Percentiles rank a stretch among this genome's conserved stretches.
Evolutionary conservation across 2,329 filamentous ascomycete species (phyloP).

Genomic region (Didymella arachidicola): DNA sequence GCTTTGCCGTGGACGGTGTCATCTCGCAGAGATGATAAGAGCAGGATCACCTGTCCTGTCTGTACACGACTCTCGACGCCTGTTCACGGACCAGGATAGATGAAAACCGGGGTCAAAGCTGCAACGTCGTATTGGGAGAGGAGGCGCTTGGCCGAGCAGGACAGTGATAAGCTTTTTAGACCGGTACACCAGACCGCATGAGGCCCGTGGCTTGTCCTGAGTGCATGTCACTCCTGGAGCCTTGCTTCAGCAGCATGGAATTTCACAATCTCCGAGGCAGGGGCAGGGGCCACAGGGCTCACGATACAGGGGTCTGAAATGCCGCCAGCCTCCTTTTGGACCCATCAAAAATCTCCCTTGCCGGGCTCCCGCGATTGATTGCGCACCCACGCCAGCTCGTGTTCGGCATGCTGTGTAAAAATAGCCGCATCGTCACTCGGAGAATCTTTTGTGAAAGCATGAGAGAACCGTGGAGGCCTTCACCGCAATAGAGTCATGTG

Average conservation of each 20-base stretch:
- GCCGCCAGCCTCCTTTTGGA: constrained; percentile 16
- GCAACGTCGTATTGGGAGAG: constrained; percentile 18
- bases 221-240: constrained; percentile 3
- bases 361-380: constrained; percentile 7
- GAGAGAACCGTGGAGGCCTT: background rate
- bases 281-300: constrained; percentile 7
- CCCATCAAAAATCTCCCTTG: constrained; percentile 20
- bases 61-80: constrained; percentile 13
- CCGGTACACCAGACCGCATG: constrained; percentile 7
- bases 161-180: constrained; percentile 17
- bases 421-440: constrained; percentile 9
- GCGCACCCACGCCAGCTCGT: constrained; percentile 8
- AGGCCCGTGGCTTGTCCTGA: constrained; percentile 11
- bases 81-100: constrained; percentile 9
- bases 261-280: constrained; percentile 19
- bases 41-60: constrained; percentile 11
- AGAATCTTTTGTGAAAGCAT: constrained; percentile 2
- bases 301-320: background rate
- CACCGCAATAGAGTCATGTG: constrained; percentile 10
- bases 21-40: constrained; percentile 10
- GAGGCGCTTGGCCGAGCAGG: constrained; percentile 15
- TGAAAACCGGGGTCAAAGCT: constrained; percentile 17
- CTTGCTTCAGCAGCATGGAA: constrained; percentile 17
- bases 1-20: background rate
- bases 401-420: constrained; percentile 11